These are phyloP conservation scores for carrot (Daucus carota) DNA, from an alignment of 129 eudicot genomes.

Conservation along the genomic window DH1_v3.0 NC_030384.2:20985001-20985500, in stretches of 20 bases:
- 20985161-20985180: too few relatives aligned
- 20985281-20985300: background rate
- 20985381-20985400: background rate
- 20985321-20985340: background rate
- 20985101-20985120: too few relatives aligned
- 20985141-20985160: too few relatives aligned
- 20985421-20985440: background rate
- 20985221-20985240: too few relatives aligned
- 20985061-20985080: too few relatives aligned
- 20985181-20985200: too few relatives aligned
- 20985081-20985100: too few relatives aligned
- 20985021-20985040: too few relatives aligned
- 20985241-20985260: background rate
- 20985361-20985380: background rate
- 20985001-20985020: too few relatives aligned
- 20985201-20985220: too few relatives aligned
- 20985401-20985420: background rate
- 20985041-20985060: too few relatives aligned
- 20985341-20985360: background rate
- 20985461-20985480: background rate
- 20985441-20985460: background rate
- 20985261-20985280: background rate
- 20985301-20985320: background rate
- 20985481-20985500: background rate
- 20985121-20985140: too few relatives aligned